These are phyloP conservation scores for Stevia rebaudiana DNA, from an alignment of 140 eudicot genomes.

Conservation along the genomic window DNA sequence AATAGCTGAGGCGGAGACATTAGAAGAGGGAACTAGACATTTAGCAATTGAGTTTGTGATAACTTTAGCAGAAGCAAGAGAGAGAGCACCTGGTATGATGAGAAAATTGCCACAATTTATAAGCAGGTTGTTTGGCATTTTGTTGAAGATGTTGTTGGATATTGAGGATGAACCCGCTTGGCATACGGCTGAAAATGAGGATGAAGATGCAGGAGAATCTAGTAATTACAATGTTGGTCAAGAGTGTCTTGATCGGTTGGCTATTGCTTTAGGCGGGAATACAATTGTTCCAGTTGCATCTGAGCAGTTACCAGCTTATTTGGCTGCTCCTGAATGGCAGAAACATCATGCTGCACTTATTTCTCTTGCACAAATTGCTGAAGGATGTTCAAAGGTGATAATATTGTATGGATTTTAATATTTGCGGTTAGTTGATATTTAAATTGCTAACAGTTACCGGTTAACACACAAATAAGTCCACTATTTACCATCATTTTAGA, in stretches of 20 bases:
- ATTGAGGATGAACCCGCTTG: constrained; percentile 88
- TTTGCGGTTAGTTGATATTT: neutral
- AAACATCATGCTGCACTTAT: constrained; percentile 94
- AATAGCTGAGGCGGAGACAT: constrained; percentile 80
- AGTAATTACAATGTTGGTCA: constrained; percentile 91
- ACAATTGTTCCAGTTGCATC: constrained; percentile 97
- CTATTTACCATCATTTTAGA: neutral
- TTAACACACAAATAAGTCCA: neutral
- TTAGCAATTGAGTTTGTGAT: constrained; percentile 88
- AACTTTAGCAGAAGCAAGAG: constrained; percentile 87
- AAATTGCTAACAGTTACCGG: neutral
- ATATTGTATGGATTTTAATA: neutral
- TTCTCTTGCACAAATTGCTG: constrained; percentile 95
- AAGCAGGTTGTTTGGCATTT: constrained; percentile 64
- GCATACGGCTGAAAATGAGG: constrained; percentile 86
- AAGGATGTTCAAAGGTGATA: constrained; percentile 92
- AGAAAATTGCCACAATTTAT: constrained; percentile 94
- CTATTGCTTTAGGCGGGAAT: constrained; percentile 88
- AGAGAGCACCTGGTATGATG: constrained; percentile 98
- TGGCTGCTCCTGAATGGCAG: constrained; percentile 98
- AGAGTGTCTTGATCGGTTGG: constrained; percentile 89
- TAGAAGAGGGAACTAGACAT: constrained; percentile 94
- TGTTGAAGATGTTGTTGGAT: constrained; percentile 82
- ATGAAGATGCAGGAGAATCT: constrained; percentile 94
- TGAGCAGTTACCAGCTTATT: constrained; percentile 69